phyloP scores from a whole-genome alignment of 305 asterid genomes.

The Fraxinus baroniana region DNA sequence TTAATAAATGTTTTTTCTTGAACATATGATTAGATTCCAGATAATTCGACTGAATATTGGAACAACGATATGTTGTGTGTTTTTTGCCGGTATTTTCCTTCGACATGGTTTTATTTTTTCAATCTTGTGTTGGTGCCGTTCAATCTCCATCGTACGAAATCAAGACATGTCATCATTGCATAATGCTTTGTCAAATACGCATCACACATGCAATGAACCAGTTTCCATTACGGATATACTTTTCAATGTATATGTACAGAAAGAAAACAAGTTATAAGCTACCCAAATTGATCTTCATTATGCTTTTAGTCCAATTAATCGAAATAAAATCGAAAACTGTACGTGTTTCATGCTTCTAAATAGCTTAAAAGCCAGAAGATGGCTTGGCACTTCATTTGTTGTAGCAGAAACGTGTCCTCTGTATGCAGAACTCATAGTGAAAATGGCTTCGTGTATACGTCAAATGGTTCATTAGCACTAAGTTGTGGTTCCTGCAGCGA shows the following conservation, averaged over 20 bases:
- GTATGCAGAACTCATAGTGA: constrained; percentile 41
- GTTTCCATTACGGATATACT: not conserved
- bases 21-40: not conserved
- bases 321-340: constrained; percentile 1
- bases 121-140: not conserved
- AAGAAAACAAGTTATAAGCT: not conserved
- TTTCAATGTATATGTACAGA: not conserved
- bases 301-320: not conserved
- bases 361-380: constrained; percentile 2
- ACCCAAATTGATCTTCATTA: not conserved
- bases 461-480: constrained; percentile 68
- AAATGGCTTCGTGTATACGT: constrained; percentile 76
- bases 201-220: not conserved
- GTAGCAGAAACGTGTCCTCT: not conserved
- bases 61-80: not conserved
- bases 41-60: not conserved
- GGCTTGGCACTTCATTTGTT: not conserved
- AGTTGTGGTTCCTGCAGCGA: constrained; percentile 72
- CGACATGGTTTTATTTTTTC: not conserved
- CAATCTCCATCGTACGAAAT: not conserved
- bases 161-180: not conserved
- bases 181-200: not conserved
- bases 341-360: constrained; percentile 14
- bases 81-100: not conserved
- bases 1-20: not conserved